Evolutionary conservation across 2,329 filamentous ascomycete genomes (phyloP).

Genomic region (Orbilia ellipsospora): DNA sequence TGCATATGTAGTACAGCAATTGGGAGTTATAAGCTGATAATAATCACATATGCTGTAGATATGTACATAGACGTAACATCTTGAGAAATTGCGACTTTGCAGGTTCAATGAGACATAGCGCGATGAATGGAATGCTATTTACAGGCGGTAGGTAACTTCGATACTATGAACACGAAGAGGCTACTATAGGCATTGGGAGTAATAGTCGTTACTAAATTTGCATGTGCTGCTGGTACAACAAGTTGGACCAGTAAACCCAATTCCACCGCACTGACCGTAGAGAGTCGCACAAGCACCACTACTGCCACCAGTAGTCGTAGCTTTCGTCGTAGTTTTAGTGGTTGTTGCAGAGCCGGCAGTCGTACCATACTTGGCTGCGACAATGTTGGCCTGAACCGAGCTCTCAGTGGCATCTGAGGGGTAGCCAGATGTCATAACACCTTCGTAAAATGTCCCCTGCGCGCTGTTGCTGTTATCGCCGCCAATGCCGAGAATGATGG

Average conservation of each 20-base stretch:
- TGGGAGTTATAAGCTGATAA: too few species aligned
- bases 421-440: constrained; percentile 73
- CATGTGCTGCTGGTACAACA: constrained; percentile 62
- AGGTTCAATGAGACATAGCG: too few species aligned
- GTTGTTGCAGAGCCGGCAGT: constrained; percentile 1
- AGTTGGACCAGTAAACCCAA: constrained; percentile 60
- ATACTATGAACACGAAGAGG: too few species aligned
- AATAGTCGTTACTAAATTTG: constrained; percentile 60
- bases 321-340: not conserved
- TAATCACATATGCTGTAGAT: too few species aligned
- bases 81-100: too few species aligned
- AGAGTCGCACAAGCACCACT: constrained; percentile 57
- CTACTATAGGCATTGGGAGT: constrained; percentile 48
- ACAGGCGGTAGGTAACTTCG: too few species aligned
- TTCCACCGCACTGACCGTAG: constrained; percentile 61
- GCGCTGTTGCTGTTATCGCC: constrained; percentile 72
- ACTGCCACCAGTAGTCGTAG: not conserved
- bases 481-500: constrained; percentile 77
- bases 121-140: too few species aligned
- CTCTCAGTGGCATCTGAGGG: constrained; percentile 71
- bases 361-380: constrained; percentile 68
- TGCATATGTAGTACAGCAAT: too few species aligned
- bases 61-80: too few species aligned
- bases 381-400: constrained; percentile 71
- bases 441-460: constrained; percentile 74